A percentile compares a stretch with the other conserved stretches of the same genome.
Conservation (phyloP, 495 filamentous ascomycete genomes). For the Patellaria atrata region DNA sequence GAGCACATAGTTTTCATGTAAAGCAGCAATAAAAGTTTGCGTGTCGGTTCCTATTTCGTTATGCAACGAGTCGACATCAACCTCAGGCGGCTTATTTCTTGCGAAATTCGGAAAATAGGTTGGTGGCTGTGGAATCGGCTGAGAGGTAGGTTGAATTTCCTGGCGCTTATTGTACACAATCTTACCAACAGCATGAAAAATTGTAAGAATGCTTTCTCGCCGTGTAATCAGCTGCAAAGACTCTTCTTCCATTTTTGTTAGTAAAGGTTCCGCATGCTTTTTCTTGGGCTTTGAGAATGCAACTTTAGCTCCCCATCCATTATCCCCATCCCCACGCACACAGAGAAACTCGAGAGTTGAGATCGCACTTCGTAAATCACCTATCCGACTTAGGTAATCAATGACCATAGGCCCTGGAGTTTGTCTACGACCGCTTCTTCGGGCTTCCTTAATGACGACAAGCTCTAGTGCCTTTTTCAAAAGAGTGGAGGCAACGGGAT, state of each 20-base stretch:
- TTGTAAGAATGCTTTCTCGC: conserved; percentile 70
- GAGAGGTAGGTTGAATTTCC: conserved; percentile 20
- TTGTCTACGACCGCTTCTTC: conserved; percentile 47
- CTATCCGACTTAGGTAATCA: conserved; percentile 60
- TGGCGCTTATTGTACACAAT: conserved; percentile 87
- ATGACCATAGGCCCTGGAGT: conserved; percentile 59
- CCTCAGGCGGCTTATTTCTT: conserved; percentile 52
- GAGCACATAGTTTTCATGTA: conserved; percentile 87
- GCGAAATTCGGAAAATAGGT: conserved; percentile 44
- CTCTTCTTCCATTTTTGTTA: conserved; percentile 59
- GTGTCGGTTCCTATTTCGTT: conserved; percentile 85
- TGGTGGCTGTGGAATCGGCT: conserved; percentile 38
- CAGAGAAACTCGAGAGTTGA: conserved; percentile 84
- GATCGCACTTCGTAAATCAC: conserved; percentile 84
- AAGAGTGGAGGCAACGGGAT: conserved; percentile 75
- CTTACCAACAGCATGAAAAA: conserved; percentile 94
- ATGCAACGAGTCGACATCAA: conserved; percentile 57
- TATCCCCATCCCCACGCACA: conserved; percentile 50
- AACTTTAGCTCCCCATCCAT: conserved; percentile 54
- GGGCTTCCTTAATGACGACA: conserved; percentile 66
- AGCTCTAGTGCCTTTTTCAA: conserved; percentile 69
- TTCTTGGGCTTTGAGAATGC: conserved; percentile 49
- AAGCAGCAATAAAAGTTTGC: conserved; percentile 72
- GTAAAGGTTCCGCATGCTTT: conserved; percentile 34
- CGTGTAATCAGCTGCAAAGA: conserved; percentile 63